Conservation (phyloP, 2,329 filamentous ascomycete genomes). For the Clathrospora elynae region DNA sequence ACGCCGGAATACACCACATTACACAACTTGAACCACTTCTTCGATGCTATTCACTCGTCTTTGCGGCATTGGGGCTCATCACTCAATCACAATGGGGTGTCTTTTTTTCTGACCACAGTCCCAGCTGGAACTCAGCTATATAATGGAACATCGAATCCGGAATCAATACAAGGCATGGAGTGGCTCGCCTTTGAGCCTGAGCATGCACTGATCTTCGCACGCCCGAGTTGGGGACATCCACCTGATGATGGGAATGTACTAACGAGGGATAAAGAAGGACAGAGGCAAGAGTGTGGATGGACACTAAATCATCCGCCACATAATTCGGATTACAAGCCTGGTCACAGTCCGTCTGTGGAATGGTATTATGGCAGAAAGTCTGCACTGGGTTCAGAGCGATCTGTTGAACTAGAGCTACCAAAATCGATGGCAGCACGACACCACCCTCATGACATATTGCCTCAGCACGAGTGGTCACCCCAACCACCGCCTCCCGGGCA, state of each 20-base stretch:
- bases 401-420: too few relatives aligned
- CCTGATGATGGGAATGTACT: constrained; percentile 9
- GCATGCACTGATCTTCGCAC: constrained; percentile 66
- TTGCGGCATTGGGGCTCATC: constrained; percentile 77
- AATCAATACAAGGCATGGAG: constrained; percentile 61
- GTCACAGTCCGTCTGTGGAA: too few relatives aligned
- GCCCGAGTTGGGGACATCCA: constrained; percentile 7
- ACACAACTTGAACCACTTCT: constrained; percentile 66
- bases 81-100: constrained; percentile 76
- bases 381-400: too few relatives aligned
- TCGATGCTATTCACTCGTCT: constrained; percentile 73
- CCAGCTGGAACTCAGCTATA: constrained; percentile 69
- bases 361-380: too few relatives aligned
- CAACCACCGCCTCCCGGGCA: too few relatives aligned
- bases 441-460: too few relatives aligned
- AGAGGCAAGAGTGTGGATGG: too few relatives aligned
- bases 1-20: constrained; percentile 2
- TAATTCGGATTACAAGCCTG: too few relatives aligned
- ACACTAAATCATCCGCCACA: too few relatives aligned
- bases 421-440: too few relatives aligned
- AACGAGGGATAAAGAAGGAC: not conserved
- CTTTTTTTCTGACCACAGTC: constrained; percentile 68
- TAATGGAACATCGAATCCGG: constrained; percentile 61
- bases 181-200: constrained; percentile 81
- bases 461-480: too few relatives aligned